Evolutionary conservation across 75 land plant genomes (phyloP), one percentile per base, ranked within the genome.

Genomic region (Azolla pinnata): DNA sequence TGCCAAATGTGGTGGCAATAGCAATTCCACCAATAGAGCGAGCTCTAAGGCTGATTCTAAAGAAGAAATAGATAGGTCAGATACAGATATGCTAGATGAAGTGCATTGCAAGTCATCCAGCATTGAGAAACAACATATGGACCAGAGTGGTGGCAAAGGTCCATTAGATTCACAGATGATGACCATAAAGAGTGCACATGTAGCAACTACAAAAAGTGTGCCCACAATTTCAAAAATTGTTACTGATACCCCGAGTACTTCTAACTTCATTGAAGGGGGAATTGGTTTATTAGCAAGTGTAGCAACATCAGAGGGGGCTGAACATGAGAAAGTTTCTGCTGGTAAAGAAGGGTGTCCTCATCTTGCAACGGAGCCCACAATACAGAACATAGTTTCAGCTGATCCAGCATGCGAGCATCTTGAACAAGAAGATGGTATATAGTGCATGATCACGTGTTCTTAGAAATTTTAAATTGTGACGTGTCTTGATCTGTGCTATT

Each of bases 261-360:
- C n/a, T n/a, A n/a, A n/a, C n/a, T n/a, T n/a, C n/a, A 91, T 76
- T 78, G 99, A 90, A 57, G 64, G 67, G 50, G 99, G 88, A 21
- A 95, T 95, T 83, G 87, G 88, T 48, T 56, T 90, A 25, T 83
- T 95, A 66, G 99, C 97, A 29, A 89, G 88, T 76, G 88, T 90
- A 24, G 99, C 99, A 60, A 79, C 90, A 46, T 78, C 69, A 57
- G 87, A 87, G 61, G 73, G 68, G 5, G 62, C 75, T 1, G 80
- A 69, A 31, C 68, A 76, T 61, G 80, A 66, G 46, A 29, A 65
- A 24, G 8, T 28, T 18, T 20, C 33, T 17, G 19, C 62, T 56
- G 60, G 14, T 33, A 31, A 33, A 28, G 29, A 24, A 10, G 20
- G 17, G 21, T 28, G 17, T 20, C 29, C 10, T 47, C 7, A 18